Base-by-base conservation (phyloP, 78 protist species). In the Andalucia godoyi region DNA sequence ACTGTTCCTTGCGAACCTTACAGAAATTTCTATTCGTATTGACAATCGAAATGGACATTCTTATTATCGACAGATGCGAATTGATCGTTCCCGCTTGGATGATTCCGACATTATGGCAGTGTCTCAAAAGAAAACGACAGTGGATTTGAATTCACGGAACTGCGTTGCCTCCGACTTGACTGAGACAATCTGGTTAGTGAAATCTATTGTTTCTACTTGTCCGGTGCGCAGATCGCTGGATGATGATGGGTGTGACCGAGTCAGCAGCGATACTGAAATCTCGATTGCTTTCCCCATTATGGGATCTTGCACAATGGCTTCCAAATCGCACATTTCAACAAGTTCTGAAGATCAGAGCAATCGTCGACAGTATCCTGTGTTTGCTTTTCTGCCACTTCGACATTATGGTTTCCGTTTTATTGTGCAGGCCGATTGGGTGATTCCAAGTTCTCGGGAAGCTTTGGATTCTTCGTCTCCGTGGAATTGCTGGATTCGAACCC, bases 361-460 rank as follows among this genome's bases (percentile, higher is more conserved):
- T 15, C 34, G 54, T 18, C 21, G 8, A 38, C 25, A n/a, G n/a
- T 54, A 60, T 5, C 39, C 51, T 15, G 66, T 23, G 34, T 77
- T 70, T 13, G 83, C 83, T 23, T 77, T 47, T 62, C 77, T 77
- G 36, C 83, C 83, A 30, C 67, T 77, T 23, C 38, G 75, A 27
- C n/a, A 45, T 6, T 77, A 63, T 45, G 72, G 75, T 37, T 18
- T 77, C 38, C 21, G 5, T 17, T 71, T 76, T 33, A 39, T 76
- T 12, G 51, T 67, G 12, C 81, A 76, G 27, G 81, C 72, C 12
- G 81, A 76, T 55, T 76, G 70, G 70, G 51, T 9, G 1, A 49
- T 67, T 23, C 73, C 81, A 0, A 37, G 72, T 41, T 45, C 66
- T 18, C 53, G 81, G 29, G 81, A 76, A 36, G 76, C 36, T 27